Base-by-base conservation (phyloP, 2,329 filamentous ascomycete species). In the Aspergillus quadricinctus region DNA sequence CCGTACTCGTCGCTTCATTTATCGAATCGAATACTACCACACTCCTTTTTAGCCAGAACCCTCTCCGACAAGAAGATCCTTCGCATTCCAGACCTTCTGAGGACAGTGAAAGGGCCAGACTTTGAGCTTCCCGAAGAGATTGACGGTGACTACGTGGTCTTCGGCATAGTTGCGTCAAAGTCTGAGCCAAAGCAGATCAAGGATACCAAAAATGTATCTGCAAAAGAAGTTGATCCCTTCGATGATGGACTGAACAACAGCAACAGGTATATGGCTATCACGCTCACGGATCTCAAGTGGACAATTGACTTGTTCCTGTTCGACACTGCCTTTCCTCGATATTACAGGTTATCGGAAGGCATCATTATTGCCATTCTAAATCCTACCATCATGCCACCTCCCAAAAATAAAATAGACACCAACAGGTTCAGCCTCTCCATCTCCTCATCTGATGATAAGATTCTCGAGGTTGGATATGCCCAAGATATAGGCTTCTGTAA, bases 271-370 rank as follows among this genome's bases (percentile, higher is more conserved):
- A 97, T 99, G 89, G 88, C 93, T 1, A 78, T 99, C 59, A 90
- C 85, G 1, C 80, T 99, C 2, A 91, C 90, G 0, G 93, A 99
- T 72, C 79, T 99, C 10, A 88, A 91, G 66, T 96, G 87, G 85
- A 91, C 96, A 65, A 74, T 99, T 11, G 92, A 97, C 61, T 82
- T 97, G 45, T 97, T 92, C 66, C 83, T 99, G 14, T 99, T 99
- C 74, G 89, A 90, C 66, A 86, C 88, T 0, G 95, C 91, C 6
- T 97, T 97, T 66, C 88, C 90, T 17, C 86, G 89, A 54, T 99
- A 94, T 77, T 97, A 93, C 88, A 96, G 96, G 69, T 79, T 97
- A n/a, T 87, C 87, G 0, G 84, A 90, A 1, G 94, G 94, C n/a
- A 97, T 92, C 0, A 83, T 97, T 1, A 80, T 99, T 55, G 94